These are phyloP conservation scores for Chrysanthemum makinoi DNA, from an alignment of 129 eudicot species.

Conservation along the genomic window DNA sequence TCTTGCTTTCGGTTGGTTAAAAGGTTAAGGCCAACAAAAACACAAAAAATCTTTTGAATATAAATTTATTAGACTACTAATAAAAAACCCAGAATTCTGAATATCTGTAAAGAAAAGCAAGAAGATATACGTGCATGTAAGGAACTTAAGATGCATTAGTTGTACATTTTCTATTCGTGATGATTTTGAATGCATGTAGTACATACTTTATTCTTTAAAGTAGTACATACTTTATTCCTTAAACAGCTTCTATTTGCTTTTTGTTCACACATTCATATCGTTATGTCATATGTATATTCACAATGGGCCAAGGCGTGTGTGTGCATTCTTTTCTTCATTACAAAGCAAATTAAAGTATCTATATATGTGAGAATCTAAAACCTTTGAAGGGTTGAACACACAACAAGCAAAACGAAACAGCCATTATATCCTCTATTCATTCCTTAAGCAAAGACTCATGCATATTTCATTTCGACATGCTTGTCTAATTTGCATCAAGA, in stretches of 20 bases:
- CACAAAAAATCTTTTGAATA: not conserved
- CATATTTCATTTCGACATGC: constrained; percentile 84
- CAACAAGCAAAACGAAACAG: constrained; percentile 17
- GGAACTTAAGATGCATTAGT: not conserved
- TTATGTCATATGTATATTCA: not conserved
- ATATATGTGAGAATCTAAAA: constrained; percentile 14
- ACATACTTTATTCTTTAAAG: too few species aligned
- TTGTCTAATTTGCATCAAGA: constrained; percentile 63
- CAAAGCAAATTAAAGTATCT: constrained; percentile 34
- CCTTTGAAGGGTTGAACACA: constrained; percentile 7
- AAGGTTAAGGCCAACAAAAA: not conserved
- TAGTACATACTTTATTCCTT: not conserved
- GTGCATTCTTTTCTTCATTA: constrained; percentile 30
- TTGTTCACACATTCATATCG: not conserved
- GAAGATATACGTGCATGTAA: too few species aligned
- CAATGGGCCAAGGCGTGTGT: not conserved
- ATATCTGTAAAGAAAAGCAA: too few species aligned
- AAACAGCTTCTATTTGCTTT: constrained; percentile 5
- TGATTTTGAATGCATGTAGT: not conserved
- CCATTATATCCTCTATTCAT: constrained; percentile 11
- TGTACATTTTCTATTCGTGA: not conserved
- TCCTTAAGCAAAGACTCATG: constrained; percentile 33
- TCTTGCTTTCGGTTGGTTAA: constrained; percentile 12
- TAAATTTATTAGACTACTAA: not conserved
- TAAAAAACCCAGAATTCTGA: not conserved